These are phyloP conservation scores for Protomyces pachydermus DNA, from an alignment of 1,139 yeast genomes.

Conservation along the genomic window DNA sequence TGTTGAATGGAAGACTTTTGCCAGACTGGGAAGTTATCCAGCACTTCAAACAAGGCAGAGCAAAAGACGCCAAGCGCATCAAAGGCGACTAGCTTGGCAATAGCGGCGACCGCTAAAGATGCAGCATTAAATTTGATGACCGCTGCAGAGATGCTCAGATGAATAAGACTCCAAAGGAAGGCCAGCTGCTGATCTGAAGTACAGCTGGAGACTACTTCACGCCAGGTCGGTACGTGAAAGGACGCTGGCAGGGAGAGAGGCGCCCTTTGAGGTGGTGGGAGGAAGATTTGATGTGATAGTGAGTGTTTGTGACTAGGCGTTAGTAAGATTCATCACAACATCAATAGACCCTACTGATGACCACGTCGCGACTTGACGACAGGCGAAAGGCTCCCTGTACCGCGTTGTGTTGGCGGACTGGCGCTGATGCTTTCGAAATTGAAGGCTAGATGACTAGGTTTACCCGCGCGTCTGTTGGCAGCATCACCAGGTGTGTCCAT, in stretches of 20 bases:
- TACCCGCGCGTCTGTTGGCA: not conserved
- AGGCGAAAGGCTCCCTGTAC: slow-evolving; percentile 2
- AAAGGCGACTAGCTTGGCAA: slow-evolving; percentile 81
- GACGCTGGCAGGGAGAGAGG: slow-evolving; percentile 70
- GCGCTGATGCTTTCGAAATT: slow-evolving; percentile 9
- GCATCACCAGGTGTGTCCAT: not conserved
- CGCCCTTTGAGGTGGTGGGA: slow-evolving; percentile 76
- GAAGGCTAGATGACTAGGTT: slow-evolving; percentile 2
- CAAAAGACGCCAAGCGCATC: slow-evolving; percentile 77
- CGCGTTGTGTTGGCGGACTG: slow-evolving; percentile 5
- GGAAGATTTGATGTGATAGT: slow-evolving; percentile 93
- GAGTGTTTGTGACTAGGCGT: slow-evolving; percentile 62
- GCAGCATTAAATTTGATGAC: slow-evolving; percentile 56
- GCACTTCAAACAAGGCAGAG: slow-evolving; percentile 65
- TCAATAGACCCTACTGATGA: not conserved
- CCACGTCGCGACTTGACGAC: slow-evolving; percentile 21
- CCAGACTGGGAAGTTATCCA: slow-evolving; percentile 92
- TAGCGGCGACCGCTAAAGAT: slow-evolving; percentile 62
- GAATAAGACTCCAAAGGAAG: slow-evolving; percentile 61
- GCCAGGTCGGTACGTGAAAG: slow-evolving; percentile 68
- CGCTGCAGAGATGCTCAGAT: slow-evolving; percentile 51
- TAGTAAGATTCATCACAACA: not conserved
- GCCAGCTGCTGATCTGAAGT: slow-evolving; percentile 48
- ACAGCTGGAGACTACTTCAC: slow-evolving; percentile 46
- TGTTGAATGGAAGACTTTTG: slow-evolving; percentile 70